Conservation (phyloP, 1,284 basidiomycete species). For the Pholiota adiposa region DNA sequence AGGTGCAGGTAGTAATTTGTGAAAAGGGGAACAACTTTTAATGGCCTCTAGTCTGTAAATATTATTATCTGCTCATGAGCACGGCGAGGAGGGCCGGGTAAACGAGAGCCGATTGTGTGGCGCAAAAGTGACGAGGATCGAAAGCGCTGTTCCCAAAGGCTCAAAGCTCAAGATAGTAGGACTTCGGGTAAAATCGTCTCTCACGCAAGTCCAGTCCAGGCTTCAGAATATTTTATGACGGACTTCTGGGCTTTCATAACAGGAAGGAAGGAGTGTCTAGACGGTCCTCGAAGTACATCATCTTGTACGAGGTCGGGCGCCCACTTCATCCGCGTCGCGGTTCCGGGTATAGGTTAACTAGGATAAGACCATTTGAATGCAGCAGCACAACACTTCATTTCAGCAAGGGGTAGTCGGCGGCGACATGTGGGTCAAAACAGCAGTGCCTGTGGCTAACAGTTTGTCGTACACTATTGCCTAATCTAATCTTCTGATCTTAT, state of each 20-base stretch:
- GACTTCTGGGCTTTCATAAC: background rate
- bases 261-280: background rate
- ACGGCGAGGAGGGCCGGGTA: too few species aligned
- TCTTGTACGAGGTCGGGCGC: background rate
- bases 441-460: background rate
- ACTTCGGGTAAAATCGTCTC: too few species aligned
- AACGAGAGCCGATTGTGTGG: background rate
- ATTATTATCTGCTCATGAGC: too few species aligned
- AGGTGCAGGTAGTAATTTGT: too few species aligned
- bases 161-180: background rate
- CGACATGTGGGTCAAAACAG: background rate
- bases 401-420: background rate
- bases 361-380: background rate
- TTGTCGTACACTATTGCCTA: background rate
- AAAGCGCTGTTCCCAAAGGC: background rate
- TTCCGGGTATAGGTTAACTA: background rate
- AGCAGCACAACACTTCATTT: background rate
- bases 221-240: too few species aligned
- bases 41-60: too few species aligned
- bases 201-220: too few species aligned
- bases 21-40: too few species aligned
- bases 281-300: background rate
- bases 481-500: background rate
- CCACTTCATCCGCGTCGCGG: background rate
- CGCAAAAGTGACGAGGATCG: background rate